These are phyloP conservation scores for Saprolegnia parasitica DNA, from an alignment of 352 stramenopile species.

Conservation along the genomic window DNA sequence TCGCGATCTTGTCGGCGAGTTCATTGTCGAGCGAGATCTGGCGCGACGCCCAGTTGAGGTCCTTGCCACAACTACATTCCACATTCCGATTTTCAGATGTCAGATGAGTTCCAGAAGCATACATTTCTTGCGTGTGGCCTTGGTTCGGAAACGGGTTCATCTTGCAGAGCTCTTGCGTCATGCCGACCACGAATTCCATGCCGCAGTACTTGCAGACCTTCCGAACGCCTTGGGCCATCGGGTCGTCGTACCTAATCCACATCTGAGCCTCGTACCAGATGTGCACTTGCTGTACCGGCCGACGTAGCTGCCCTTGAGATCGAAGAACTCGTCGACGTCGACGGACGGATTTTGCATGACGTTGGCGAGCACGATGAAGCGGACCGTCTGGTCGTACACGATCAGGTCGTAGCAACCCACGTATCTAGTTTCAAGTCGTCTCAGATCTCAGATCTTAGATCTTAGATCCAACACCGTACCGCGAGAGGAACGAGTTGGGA, in stretches of 20 bases:
- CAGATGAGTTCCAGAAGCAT: background rate
- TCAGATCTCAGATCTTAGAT: background rate
- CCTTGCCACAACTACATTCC: constrained; percentile 53
- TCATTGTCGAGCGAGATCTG: constrained; percentile 64
- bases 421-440: constrained; percentile 33
- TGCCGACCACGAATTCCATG: constrained; percentile 80
- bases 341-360: constrained; percentile 82
- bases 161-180: constrained; percentile 72
- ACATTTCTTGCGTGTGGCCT: constrained; percentile 71
- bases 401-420: constrained; percentile 85
- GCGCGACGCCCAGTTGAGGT: constrained; percentile 82
- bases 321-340: constrained; percentile 85
- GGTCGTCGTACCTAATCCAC: constrained; percentile 19
- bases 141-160: constrained; percentile 55
- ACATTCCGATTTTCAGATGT: too few relatives aligned
- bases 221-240: constrained; percentile 12
- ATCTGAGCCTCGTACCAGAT: constrained; percentile 32
- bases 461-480: too few relatives aligned
- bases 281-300: constrained; percentile 71
- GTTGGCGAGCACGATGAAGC: constrained; percentile 86
- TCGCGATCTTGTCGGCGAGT: constrained; percentile 63
- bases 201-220: constrained; percentile 82
- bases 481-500: constrained; percentile 83
- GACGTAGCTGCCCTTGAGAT: constrained; percentile 89
- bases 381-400: constrained; percentile 78